Evolutionary conservation across 139 green algal species (phyloP).

Genomic region (Auxenochlorella pyrenoidosa): DNA sequence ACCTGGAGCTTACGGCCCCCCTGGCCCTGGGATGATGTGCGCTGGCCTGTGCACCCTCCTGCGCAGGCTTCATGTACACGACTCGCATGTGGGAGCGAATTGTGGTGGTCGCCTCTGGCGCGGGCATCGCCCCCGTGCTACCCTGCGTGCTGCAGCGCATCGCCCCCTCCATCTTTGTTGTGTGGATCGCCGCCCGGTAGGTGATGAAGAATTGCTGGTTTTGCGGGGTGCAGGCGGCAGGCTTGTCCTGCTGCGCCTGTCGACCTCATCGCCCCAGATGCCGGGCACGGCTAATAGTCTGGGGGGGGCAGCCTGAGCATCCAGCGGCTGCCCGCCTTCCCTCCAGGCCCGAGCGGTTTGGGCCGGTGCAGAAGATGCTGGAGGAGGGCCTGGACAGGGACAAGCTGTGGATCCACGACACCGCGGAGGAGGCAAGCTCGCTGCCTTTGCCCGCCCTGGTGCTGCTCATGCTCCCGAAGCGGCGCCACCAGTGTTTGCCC

Average conservation of each 20-base stretch:
- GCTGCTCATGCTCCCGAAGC: background rate
- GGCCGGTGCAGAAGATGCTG: background rate
- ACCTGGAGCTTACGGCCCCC: too few relatives aligned
- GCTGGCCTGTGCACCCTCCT: too few relatives aligned
- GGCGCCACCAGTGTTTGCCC: too few relatives aligned
- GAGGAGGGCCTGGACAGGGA: background rate
- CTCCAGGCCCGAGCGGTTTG: constrained; percentile 4
- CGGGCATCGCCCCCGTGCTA: constrained; percentile 17
- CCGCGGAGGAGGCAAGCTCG: background rate
- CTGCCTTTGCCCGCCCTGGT: background rate
- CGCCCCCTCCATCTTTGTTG: background rate
- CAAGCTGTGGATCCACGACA: constrained; percentile 14
- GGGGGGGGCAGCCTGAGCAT: too few relatives aligned
- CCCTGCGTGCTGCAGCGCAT: constrained; percentile 10
- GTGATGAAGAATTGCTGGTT: background rate
- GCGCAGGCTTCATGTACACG: constrained; percentile 8
- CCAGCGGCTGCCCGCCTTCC: background rate
- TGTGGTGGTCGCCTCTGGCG: background rate
- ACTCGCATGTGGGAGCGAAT: constrained; percentile 3
- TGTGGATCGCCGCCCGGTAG: background rate
- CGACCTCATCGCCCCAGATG: too few relatives aligned
- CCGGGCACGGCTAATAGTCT: too few relatives aligned
- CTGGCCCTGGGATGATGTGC: too few relatives aligned
- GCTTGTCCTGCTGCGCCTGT: too few relatives aligned
- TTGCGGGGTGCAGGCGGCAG: too few relatives aligned